Conservation (phyloP, 305 asterid species). For the Petunia hybrid region DNA sequence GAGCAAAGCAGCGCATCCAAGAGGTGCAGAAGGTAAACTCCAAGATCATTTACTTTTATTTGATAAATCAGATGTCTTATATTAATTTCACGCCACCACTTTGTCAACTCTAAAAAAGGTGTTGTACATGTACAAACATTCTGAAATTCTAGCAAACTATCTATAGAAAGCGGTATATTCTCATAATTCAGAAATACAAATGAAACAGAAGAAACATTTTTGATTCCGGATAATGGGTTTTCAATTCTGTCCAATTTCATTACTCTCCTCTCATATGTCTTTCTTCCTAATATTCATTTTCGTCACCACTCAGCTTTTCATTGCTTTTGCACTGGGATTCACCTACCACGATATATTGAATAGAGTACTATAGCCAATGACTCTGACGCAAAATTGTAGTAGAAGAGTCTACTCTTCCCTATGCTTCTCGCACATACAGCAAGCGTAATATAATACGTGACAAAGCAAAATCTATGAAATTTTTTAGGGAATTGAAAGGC, state of each 20-base stretch:
- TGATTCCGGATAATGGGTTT: not conserved
- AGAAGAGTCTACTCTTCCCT: not conserved
- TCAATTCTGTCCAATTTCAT: conserved; percentile 8
- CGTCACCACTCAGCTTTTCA: not conserved
- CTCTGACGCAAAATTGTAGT: not conserved
- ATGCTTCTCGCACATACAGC: too few species aligned
- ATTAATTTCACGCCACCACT: conserved; percentile 21
- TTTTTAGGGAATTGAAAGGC: too few species aligned
- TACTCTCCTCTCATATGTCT: not conserved
- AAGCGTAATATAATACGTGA: too few species aligned
- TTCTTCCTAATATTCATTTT: not conserved
- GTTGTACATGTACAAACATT: not conserved
- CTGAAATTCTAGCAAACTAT: not conserved
- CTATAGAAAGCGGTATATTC: conserved; percentile 7
- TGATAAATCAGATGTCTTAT: conserved; percentile 29
- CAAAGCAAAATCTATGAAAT: too few species aligned
- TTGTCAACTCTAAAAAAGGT: not conserved
- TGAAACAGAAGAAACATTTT: not conserved
- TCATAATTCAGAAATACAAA: not conserved
- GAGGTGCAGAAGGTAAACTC: conserved; percentile 90
- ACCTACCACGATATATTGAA: not conserved
- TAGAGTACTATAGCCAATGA: not conserved
- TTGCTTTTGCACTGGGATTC: not conserved
- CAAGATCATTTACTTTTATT: conserved; percentile 28
- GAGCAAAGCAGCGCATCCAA: conserved; percentile 99